phyloP scores from a whole-genome alignment of 2,329 filamentous ascomycete species.

The Volutella citrinella region DNA sequence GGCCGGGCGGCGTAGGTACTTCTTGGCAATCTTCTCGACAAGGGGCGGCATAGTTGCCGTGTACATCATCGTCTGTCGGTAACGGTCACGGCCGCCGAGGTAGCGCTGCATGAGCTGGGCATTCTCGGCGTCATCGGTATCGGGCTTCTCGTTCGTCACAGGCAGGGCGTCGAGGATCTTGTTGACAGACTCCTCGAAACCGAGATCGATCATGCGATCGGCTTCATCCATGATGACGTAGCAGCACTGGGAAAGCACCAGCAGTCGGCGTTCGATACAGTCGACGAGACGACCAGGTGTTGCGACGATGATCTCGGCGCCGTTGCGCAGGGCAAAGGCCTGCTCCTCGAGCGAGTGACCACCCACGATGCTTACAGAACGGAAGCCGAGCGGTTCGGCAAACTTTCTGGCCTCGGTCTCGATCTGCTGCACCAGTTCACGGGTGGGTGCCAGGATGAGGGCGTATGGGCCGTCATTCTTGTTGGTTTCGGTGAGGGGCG shows the following conservation, averaged over 20 bases:
- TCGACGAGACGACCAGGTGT: slow-evolving; percentile 96
- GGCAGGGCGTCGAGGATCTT: slow-evolving; percentile 95
- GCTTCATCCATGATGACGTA: slow-evolving; percentile 99
- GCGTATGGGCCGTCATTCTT: slow-evolving; percentile 96
- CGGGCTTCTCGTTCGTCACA: slow-evolving; percentile 90
- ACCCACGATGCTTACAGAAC: slow-evolving; percentile 95
- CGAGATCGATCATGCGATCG: slow-evolving; percentile 97
- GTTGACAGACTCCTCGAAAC: slow-evolving; percentile 96
- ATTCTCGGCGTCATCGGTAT: slow-evolving; percentile 88
- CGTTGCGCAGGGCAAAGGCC: slow-evolving; percentile 82
- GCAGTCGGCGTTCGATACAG: slow-evolving; percentile 87
- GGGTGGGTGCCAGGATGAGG: slow-evolving; percentile 93
- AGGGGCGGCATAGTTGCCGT: slow-evolving; percentile 94
- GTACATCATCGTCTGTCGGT: slow-evolving; percentile 99
- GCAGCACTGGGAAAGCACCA: slow-evolving; percentile 94
- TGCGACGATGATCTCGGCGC: slow-evolving; percentile 97
- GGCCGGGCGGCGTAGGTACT: slow-evolving; percentile 89
- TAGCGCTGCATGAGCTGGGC: slow-evolving; percentile 78
- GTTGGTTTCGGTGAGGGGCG: slow-evolving; percentile 76
- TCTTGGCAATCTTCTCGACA: slow-evolving; percentile 94
- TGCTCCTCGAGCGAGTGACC: slow-evolving; percentile 95
- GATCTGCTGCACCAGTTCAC: slow-evolving; percentile 96
- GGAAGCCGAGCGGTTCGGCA: slow-evolving; percentile 85
- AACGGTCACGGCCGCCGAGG: slow-evolving; percentile 71
- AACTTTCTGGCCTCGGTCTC: slow-evolving; percentile 93